Evolutionary conservation across 2,329 filamentous ascomycete species (phyloP).

Genomic region (Coniochaeta prunicola): DNA sequence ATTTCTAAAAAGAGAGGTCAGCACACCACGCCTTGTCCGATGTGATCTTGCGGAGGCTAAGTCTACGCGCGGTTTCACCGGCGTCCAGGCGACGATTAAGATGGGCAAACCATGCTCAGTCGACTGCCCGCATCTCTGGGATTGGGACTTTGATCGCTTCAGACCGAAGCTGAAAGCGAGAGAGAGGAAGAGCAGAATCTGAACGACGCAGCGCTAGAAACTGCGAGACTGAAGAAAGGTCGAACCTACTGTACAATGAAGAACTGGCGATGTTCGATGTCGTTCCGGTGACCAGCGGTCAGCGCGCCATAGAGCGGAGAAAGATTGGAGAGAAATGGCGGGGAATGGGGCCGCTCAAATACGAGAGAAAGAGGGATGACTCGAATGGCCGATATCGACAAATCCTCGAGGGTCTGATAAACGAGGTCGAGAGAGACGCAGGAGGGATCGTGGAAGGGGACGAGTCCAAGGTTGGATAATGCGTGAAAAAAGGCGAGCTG

Average conservation of each 20-base stretch:
- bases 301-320: conserved; percentile 3
- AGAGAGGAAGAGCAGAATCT: background rate
- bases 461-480: background rate
- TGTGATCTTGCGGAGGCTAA: background rate
- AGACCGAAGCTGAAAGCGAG: background rate
- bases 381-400: background rate
- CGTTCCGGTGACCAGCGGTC: conserved; percentile 3
- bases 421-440: background rate
- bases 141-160: background rate
- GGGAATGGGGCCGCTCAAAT: background rate
- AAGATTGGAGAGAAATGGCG: conserved; percentile 2
- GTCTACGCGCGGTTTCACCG: background rate
- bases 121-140: background rate
- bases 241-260: background rate
- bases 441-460: background rate
- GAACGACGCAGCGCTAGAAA: background rate
- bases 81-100: background rate
- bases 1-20: background rate
- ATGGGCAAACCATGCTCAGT: background rate
- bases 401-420: conserved; percentile 1
- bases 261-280: background rate
- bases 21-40: background rate
- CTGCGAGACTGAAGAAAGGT: background rate
- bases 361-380: conserved; percentile 2
- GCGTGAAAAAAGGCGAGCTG: background rate